Percentiles rank a stretch among this genome's conserved stretches.
Conservation (phyloP, 2,329 filamentous ascomycete species). For the Stemphylium beticola region DNA sequence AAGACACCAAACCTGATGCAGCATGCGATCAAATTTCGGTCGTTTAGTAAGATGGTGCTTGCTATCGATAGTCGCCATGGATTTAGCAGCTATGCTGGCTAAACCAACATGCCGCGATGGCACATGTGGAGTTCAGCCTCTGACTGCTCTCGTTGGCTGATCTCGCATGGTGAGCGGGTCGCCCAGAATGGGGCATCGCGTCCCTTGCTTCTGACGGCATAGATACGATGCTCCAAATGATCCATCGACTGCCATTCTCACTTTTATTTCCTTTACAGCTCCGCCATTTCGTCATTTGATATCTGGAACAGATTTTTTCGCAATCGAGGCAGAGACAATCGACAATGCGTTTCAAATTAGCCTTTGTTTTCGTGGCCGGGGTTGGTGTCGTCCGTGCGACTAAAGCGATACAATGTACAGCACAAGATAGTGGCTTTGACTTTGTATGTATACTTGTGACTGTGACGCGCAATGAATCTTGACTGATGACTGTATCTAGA, state of each 20-base stretch:
- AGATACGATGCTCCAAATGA: neutral
- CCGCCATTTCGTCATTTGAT: neutral
- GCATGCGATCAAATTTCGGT: neutral
- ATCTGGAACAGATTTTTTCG: neutral
- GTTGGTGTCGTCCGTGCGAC: neutral
- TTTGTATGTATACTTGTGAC: neutral
- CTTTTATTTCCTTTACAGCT: neutral
- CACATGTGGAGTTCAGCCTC: neutral
- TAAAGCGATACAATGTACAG: neutral
- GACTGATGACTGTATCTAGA: slow-evolving; percentile 4
- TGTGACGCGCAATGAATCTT: neutral
- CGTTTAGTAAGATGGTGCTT: neutral
- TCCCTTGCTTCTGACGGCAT: neutral
- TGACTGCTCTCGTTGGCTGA: neutral
- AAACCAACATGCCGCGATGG: neutral
- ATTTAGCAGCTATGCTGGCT: neutral
- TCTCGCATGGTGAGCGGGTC: neutral
- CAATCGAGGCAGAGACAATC: neutral
- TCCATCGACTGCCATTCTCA: neutral
- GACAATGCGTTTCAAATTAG: neutral
- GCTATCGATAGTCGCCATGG: neutral
- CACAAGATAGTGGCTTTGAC: neutral
- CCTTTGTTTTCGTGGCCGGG: neutral
- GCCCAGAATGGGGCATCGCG: neutral
- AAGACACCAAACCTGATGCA: neutral